Conservation (phyloP, 2,329 filamentous ascomycete genomes). For the Colletotrichum sp. region DNA sequence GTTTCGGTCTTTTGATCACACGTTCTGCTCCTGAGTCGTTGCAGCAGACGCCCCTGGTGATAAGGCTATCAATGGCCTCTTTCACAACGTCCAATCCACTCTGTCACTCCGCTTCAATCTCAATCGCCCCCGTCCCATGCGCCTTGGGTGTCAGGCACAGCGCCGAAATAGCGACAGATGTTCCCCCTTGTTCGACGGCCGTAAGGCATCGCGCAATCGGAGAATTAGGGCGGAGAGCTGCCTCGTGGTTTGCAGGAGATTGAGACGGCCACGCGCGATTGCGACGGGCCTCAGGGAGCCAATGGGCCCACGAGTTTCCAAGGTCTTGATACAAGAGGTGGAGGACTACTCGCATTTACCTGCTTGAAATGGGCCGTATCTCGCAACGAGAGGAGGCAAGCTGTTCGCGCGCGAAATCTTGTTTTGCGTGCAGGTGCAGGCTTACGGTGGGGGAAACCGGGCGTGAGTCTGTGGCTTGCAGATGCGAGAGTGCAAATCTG, state of each 20-base stretch:
- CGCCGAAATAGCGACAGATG: background rate
- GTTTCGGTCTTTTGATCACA: background rate
- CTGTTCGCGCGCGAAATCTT: constrained; percentile 18
- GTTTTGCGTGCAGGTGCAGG: constrained; percentile 16
- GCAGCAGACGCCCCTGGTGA: background rate
- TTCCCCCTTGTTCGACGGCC: background rate
- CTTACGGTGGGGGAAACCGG: constrained; percentile 9
- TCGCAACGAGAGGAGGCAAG: background rate
- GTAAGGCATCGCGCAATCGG: constrained; percentile 7
- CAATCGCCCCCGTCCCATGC: background rate
- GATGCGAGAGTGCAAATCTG: constrained; percentile 20
- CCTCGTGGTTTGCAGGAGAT: background rate
- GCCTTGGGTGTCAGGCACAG: background rate
- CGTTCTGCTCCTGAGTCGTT: background rate
- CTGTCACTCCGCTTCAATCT: constrained; percentile 5
- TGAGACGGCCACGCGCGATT: background rate
- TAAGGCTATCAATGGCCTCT: background rate
- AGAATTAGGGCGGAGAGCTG: constrained; percentile 9
- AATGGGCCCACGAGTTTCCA: background rate
- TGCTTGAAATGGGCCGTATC: background rate
- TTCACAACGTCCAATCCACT: background rate
- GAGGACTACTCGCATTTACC: background rate
- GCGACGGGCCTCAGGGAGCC: background rate
- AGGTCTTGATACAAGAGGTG: background rate
- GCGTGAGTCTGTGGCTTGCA: constrained; percentile 18